Conservation (phyloP, 495 filamentous ascomycete species). For the Penicillium dipodomyicola region DNA sequence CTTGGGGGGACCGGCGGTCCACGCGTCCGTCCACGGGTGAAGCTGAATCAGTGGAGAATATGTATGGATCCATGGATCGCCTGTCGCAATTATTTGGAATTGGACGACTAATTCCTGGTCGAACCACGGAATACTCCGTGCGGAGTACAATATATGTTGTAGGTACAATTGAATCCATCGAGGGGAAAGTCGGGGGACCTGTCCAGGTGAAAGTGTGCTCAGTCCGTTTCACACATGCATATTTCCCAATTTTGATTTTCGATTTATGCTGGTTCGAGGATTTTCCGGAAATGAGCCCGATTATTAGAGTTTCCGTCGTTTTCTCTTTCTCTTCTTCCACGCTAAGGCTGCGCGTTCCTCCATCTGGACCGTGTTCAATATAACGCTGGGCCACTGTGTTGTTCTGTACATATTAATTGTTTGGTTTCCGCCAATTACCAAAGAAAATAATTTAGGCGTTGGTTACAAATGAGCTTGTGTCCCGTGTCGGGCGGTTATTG, state of each 20-base stretch:
- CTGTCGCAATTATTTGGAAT: slow-evolving; percentile 16
- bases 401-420: neutral
- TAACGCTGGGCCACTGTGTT: slow-evolving; percentile 11
- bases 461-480: slow-evolving; percentile 12
- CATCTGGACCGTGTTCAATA: slow-evolving; percentile 2
- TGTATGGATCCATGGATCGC: neutral
- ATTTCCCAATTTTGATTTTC: neutral
- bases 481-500: slow-evolving; percentile 23
- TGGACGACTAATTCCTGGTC: slow-evolving; percentile 22
- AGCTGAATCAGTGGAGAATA: neutral
- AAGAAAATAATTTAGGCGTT: neutral
- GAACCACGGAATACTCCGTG: neutral
- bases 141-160: too few species aligned
- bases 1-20: neutral
- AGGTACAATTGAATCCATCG: neutral
- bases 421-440: neutral
- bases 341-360: slow-evolving; percentile 11
- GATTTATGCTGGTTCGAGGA: slow-evolving; percentile 1
- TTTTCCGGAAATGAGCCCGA: slow-evolving; percentile 7
- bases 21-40: neutral
- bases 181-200: neutral
- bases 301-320: slow-evolving; percentile 12
- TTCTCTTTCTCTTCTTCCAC: slow-evolving; percentile 4
- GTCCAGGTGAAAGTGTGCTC: neutral
- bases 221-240: slow-evolving; percentile 6